Conservation (phyloP, 2,329 filamentous ascomycete species). For the Fusarium gaditjirri region DNA sequence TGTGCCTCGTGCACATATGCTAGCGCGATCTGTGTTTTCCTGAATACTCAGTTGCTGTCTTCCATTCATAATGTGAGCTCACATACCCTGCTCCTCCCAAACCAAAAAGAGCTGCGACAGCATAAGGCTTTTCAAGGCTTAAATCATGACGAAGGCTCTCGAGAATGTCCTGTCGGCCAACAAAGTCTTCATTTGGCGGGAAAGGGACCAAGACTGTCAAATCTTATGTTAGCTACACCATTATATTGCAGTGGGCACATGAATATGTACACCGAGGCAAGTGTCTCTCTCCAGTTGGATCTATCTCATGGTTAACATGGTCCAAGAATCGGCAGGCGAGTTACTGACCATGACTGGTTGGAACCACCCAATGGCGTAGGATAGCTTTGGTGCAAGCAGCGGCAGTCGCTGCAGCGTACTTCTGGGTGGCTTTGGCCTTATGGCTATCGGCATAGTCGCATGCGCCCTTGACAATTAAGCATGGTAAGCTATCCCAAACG, state of each 20-base stretch:
- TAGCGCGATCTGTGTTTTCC: neutral
- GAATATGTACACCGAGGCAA: neutral
- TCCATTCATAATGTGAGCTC: neutral
- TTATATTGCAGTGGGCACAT: fast-evolving
- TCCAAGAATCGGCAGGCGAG: fast-evolving
- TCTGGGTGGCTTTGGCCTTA: neutral
- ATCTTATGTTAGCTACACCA: fast-evolving
- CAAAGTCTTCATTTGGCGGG: fast-evolving
- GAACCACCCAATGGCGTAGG: neutral
- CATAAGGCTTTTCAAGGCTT: fast-evolving
- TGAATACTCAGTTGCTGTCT: neutral
- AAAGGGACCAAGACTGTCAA: neutral
- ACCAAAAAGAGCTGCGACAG: neutral
- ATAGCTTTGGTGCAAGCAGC: neutral
- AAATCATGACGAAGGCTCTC: neutral
- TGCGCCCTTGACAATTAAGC: fast-evolving
- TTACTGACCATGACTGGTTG: neutral
- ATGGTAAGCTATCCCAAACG: neutral
- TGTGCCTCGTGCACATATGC: neutral
- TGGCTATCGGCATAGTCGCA: neutral
- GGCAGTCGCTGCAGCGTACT: neutral
- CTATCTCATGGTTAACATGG: neutral
- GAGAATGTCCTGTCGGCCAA: neutral
- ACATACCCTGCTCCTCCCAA: neutral
- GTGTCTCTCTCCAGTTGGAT: fast-evolving